These are phyloP conservation scores for Kitagawia praeruptora DNA, from an alignment of 129 eudicot species.

Conservation along the genomic window DNA sequence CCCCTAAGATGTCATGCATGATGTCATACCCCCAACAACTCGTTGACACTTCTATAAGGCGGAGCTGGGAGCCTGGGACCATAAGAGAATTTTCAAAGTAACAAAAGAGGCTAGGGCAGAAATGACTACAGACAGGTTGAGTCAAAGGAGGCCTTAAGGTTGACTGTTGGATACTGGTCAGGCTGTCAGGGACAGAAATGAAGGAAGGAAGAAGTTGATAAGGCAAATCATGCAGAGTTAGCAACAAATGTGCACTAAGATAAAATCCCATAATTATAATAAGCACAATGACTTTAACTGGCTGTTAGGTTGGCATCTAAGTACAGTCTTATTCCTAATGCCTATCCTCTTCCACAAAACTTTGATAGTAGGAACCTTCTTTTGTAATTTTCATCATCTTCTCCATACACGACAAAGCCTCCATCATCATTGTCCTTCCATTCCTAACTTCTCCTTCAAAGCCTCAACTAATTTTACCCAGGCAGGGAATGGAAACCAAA, in stretches of 20 bases:
- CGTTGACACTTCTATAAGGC: neutral
- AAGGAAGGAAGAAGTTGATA: too few species aligned
- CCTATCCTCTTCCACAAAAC: neutral
- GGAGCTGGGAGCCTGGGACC: neutral
- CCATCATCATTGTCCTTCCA: neutral
- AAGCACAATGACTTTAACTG: neutral
- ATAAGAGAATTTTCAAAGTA: neutral
- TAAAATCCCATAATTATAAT: neutral
- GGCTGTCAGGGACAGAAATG: neutral
- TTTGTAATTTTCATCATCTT: neutral
- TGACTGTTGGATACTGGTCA: neutral
- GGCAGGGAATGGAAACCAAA: neutral
- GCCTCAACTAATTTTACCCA: neutral
- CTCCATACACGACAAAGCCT: neutral
- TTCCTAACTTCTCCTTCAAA: neutral
- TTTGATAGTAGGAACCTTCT: neutral
- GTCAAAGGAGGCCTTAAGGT: neutral
- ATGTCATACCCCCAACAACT: too few species aligned
- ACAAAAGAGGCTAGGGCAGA: neutral
- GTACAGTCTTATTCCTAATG: neutral
- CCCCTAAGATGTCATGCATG: too few species aligned
- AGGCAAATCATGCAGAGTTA: neutral
- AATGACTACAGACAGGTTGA: neutral
- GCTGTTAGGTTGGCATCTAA: neutral
- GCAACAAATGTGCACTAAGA: neutral